A percentile compares a stretch with the other conserved stretches of the same genome.
Evolutionary conservation across 2,329 filamentous ascomycete species (phyloP).

Genomic region (Penicillium janthinellum): DNA sequence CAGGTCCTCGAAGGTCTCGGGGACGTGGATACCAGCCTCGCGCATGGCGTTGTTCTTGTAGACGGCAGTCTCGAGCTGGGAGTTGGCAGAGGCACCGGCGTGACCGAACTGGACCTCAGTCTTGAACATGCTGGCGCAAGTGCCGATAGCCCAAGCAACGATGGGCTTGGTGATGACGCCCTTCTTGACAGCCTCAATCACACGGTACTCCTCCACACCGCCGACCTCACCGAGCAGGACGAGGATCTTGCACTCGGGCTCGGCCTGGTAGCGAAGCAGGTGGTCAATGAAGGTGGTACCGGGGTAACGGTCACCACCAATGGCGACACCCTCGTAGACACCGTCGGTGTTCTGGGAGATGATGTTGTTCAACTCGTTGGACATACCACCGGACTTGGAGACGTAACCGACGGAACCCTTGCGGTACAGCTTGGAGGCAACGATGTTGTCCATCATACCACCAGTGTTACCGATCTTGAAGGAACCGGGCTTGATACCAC

Average conservation of each 20-base stretch:
- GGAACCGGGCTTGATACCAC: constrained; percentile 98
- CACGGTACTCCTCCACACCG: constrained; percentile 99
- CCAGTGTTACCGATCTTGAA: constrained; percentile 99
- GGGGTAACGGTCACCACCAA: constrained; percentile 98
- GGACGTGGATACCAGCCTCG: constrained; percentile 91
- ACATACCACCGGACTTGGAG: constrained; percentile 99
- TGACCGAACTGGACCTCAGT: constrained; percentile 99
- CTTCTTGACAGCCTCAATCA: constrained; percentile 95
- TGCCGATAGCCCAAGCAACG: constrained; percentile 98
- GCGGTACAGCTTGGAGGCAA: constrained; percentile 99
- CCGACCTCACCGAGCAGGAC: constrained; percentile 95
- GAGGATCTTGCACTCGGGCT: constrained; percentile 97
- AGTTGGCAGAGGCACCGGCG: constrained; percentile 98
- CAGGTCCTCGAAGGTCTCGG: constrained; percentile 95
- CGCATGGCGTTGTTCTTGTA: constrained; percentile 97
- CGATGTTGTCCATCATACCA: constrained; percentile 99
- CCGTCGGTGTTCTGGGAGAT: constrained; percentile 94
- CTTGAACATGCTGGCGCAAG: constrained; percentile 99
- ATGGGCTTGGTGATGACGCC: constrained; percentile 97
- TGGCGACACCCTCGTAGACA: constrained; percentile 98
- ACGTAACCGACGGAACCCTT: constrained; percentile 98
- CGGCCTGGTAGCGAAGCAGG: constrained; percentile 91
- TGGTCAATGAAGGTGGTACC: constrained; percentile 99
- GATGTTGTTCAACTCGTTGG: constrained; percentile 99
- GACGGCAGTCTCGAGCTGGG: constrained; percentile 94